phyloP scores from a whole-genome alignment of 164 flowering plant species.

The Stephania cephalantha region DNA sequence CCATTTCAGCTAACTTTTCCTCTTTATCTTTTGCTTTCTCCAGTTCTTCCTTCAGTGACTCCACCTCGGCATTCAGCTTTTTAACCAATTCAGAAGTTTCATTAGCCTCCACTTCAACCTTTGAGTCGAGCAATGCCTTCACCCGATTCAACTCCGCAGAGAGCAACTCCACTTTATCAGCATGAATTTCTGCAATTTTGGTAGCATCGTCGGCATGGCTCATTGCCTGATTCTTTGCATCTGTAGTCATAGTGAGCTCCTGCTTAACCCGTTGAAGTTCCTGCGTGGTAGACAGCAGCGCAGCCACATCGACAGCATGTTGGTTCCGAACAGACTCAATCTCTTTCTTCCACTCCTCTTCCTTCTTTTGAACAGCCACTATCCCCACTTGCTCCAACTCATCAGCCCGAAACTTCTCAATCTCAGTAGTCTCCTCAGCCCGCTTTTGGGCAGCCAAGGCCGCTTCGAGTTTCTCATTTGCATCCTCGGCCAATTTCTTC shows the following conservation, averaged over 20 bases:
- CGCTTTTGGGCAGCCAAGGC: conserved; percentile 77
- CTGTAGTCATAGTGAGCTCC: conserved; percentile 61
- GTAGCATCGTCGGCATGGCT: conserved; percentile 82
- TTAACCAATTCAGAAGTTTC: conserved; percentile 36
- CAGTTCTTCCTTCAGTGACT: conserved; percentile 41
- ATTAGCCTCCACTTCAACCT: conserved; percentile 37
- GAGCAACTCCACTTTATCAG: conserved; percentile 63
- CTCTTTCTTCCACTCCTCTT: conserved; percentile 74
- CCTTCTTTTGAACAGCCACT: conserved; percentile 69
- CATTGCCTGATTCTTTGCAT: conserved; percentile 76
- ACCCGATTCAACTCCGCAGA: conserved; percentile 53
- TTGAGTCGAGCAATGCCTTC: conserved; percentile 63
- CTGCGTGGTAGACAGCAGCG: conserved; percentile 59
- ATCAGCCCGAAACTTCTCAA: conserved; percentile 83
- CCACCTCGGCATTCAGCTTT: conserved; percentile 51
- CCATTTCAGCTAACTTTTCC: conserved; percentile 15
- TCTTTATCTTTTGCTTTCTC: conserved; percentile 17
- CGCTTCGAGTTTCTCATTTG: conserved; percentile 70
- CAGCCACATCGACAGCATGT: conserved; percentile 65
- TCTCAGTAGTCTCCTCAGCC: conserved; percentile 81
- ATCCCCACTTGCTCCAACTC: conserved; percentile 83
- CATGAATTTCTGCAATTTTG: conserved; percentile 77
- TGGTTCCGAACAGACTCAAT: conserved; percentile 63
- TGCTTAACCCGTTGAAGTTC: conserved; percentile 67
- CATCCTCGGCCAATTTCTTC: conserved; percentile 60